Evolutionary conservation across 2,329 filamentous ascomycete species (phyloP), one percentile per base, ranked within the genome.

Genomic region (Ophioceras dolichostomum): DNA sequence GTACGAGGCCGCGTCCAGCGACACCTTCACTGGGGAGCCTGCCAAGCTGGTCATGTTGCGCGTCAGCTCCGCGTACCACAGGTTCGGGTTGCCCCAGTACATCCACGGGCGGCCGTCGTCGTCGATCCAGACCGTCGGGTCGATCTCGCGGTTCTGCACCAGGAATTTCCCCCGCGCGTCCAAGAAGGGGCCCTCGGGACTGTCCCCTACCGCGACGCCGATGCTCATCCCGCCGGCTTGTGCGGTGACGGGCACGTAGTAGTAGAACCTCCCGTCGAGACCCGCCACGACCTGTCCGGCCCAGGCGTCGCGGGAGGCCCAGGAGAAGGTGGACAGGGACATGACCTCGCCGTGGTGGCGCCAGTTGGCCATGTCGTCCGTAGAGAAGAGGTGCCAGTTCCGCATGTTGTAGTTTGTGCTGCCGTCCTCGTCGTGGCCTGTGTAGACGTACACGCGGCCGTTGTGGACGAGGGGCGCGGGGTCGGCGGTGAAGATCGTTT

Each of bases 31-130:
- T 34, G 47, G 9, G 30, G 41, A 34, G 28, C 52, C 53, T 29
- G 45, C 49, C 43, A 54, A 57, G 3, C 55, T 59, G 10, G 57
- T 46, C 60, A 62, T 62, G 46, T 62, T 59, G 9, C 47, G 41
- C 45, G 62, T 62, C 12, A 63, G 42, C 43, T 51, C 57, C 26
- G 61, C 56, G 37, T 61, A 62, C 42, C 47, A 55, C 27, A 59
- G 47, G 18, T 48, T 43, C 19, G 59, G 55, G 28, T 59, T 59
- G 19, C 59, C 59, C 47, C 58, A 61, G 48, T 60, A 62, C 39
- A 64, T 45, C 49, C 62, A 63, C 0, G 58, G 60, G 44, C 62
- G 59, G 32, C 58, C 60, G 34, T 62, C 56, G 35, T 61, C 58
- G 40, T 64, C 59, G 40, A 62, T 54, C 42, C 58, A 36, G 5